Conservation (phyloP, 495 filamentous ascomycete species). For the Tuber calosporum region DNA sequence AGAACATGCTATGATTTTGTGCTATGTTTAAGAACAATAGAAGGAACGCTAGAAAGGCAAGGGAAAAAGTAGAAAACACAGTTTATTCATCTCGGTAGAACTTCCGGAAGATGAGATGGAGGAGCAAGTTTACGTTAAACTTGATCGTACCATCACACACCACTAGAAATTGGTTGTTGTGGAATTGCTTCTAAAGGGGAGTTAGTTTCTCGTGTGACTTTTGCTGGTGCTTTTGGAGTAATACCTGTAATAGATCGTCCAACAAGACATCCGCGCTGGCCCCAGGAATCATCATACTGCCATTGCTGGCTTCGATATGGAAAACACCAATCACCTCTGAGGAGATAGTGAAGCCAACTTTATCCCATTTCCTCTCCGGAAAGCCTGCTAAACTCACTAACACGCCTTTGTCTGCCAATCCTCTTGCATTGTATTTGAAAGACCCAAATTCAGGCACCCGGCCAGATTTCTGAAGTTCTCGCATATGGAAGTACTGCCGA, state of each 20-base stretch:
- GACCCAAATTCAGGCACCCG: constrained; percentile 94
- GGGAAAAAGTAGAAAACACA: constrained; percentile 28
- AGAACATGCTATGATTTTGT: constrained; percentile 5
- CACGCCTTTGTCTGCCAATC: constrained; percentile 86
- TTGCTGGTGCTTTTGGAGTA: background rate
- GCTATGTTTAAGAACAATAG: background rate
- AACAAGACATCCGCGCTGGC: constrained; percentile 83
- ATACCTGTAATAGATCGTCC: constrained; percentile 81
- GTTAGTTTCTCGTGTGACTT: constrained; percentile 11
- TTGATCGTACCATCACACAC: constrained; percentile 81
- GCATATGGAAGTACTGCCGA: constrained; percentile 96
- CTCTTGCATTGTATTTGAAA: constrained; percentile 89
- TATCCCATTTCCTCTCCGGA: constrained; percentile 76
- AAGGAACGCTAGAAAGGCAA: constrained; percentile 9
- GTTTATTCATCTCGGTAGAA: constrained; percentile 78
- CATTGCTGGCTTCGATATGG: constrained; percentile 80
- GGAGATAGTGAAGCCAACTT: constrained; percentile 85
- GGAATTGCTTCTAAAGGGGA: constrained; percentile 62
- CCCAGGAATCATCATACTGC: constrained; percentile 92
- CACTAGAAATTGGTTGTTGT: constrained; percentile 88
- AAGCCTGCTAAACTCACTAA: constrained; percentile 82
- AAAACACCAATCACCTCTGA: constrained; percentile 94
- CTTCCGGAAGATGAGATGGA: constrained; percentile 96
- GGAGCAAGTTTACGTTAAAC: constrained; percentile 89
- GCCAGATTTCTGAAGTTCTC: constrained; percentile 81